These are phyloP conservation scores for Paraurostyla sp. DNA, from an alignment of 73 alveolate genomes.

Conservation along the genomic window DNA sequence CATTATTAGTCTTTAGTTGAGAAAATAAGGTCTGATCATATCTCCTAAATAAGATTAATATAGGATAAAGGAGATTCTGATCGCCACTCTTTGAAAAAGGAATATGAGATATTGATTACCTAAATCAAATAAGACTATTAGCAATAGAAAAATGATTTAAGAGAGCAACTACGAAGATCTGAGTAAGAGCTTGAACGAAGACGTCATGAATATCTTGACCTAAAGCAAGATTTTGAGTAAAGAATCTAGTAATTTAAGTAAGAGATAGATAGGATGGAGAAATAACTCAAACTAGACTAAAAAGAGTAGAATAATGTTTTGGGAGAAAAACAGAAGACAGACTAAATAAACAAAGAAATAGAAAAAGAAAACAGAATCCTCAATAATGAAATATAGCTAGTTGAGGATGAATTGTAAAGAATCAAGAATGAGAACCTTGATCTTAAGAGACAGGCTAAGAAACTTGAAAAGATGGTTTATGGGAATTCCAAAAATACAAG, in stretches of 20 bases:
- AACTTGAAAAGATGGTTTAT: slow-evolving; percentile 45
- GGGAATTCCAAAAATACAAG: too few species aligned
- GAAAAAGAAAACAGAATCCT: slow-evolving; percentile 37
- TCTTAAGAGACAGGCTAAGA: not conserved
- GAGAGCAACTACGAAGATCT: slow-evolving; percentile 24
- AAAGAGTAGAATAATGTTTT: not conserved
- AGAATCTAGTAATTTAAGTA: not conserved
- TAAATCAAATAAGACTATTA: slow-evolving; percentile 1
- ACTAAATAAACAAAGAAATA: not conserved
- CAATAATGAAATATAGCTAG: slow-evolving; percentile 30
- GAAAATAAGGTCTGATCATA: not conserved
- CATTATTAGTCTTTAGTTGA: slow-evolving; percentile 10
- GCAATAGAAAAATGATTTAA: not conserved
- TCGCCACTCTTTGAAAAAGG: not conserved
- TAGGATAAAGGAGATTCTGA: slow-evolving; percentile 7
- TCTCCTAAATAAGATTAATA: not conserved
- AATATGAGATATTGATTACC: not conserved
- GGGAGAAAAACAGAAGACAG: not conserved
- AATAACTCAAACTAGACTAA: not conserved
- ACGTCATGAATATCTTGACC: not conserved
- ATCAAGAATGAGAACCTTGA: not conserved
- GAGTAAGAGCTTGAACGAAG: slow-evolving; percentile 1
- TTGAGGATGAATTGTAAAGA: slow-evolving; percentile 26
- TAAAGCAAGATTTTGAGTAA: slow-evolving; percentile 1
- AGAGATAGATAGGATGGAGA: slow-evolving; percentile 28